Conservation (phyloP, 495 filamentous ascomycete genomes). For the Penicillium chermesinum region DNA sequence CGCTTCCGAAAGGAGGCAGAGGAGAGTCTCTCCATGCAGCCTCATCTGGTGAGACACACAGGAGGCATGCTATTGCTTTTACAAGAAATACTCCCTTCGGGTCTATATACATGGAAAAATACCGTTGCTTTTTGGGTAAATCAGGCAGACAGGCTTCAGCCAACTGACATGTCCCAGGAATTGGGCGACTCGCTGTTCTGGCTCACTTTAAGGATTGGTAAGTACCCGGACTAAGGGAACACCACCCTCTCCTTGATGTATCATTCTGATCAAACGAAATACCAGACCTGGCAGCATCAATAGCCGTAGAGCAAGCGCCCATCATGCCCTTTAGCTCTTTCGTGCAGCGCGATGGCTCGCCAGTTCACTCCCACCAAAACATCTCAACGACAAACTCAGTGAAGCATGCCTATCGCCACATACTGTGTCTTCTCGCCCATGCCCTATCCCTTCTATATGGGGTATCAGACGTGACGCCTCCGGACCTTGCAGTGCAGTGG, state of each 20-base stretch:
- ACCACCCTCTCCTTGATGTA: too few relatives aligned
- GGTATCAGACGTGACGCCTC: constrained; percentile 9
- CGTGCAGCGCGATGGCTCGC: constrained; percentile 19
- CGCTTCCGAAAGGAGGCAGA: constrained; percentile 19
- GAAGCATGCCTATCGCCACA: constrained; percentile 15
- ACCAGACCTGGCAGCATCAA: constrained; percentile 22
- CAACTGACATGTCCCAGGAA: constrained; percentile 4
- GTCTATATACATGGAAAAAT: constrained; percentile 16
- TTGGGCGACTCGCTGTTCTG: constrained; percentile 21
- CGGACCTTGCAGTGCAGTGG: constrained; percentile 18
- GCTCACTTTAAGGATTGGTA: constrained; percentile 21
- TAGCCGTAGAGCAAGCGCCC: constrained; percentile 9
- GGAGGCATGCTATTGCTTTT: constrained; percentile 13
- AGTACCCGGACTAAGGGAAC: too few relatives aligned
- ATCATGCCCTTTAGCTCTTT: constrained; percentile 19
- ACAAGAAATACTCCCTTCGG: constrained; percentile 15
- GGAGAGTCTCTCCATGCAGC: constrained; percentile 5
- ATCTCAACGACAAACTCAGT: constrained; percentile 4
- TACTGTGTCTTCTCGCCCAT: constrained; percentile 18
- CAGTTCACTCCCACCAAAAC: constrained; percentile 4
- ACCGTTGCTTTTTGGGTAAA: constrained; percentile 4
- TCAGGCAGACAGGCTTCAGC: constrained; percentile 1
- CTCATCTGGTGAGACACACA: constrained; percentile 12
- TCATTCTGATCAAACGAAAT: too few relatives aligned
- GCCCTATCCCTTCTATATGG: constrained; percentile 19